Conservation (phyloP, 495 filamentous ascomycete genomes). For the Diplogelasinospora grovesii region DNA sequence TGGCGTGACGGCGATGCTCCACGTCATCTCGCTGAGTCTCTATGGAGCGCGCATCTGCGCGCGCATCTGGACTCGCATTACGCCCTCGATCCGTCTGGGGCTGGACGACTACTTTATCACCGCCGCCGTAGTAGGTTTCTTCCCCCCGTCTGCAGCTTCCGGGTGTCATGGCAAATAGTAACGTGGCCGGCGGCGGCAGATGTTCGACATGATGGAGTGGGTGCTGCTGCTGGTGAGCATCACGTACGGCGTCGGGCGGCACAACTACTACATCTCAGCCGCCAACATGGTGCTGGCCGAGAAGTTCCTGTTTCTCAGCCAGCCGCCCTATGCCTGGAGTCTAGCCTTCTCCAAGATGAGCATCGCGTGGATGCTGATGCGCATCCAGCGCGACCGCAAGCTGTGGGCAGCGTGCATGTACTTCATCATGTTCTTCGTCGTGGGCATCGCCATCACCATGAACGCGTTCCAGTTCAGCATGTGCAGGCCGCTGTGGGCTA, state of each 20-base stretch:
- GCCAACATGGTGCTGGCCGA: constrained; percentile 10
- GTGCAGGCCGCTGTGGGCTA: constrained; percentile 21
- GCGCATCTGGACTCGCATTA: constrained; percentile 9
- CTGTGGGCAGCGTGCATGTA: constrained; percentile 21
- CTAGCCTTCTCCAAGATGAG: constrained; percentile 28
- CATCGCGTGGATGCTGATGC: constrained; percentile 28
- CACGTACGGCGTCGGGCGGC: constrained; percentile 22
- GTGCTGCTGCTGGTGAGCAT: constrained; percentile 12
- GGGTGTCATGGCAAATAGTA: no score
- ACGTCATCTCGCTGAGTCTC: constrained; percentile 6
- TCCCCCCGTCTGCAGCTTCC: not conserved
- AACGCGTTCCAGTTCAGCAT: constrained; percentile 20
- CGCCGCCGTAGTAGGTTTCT: constrained; percentile 7
- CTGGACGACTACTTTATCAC: constrained; percentile 13
- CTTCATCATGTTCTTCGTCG: constrained; percentile 16
- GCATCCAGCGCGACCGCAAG: constrained; percentile 17
- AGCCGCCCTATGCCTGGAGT: constrained; percentile 15
- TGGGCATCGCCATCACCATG: constrained; percentile 16
- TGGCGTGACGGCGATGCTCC: constrained; percentile 2
- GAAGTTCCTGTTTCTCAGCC: constrained; percentile 19
- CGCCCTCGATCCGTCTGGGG: constrained; percentile 5
- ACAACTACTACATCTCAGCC: constrained; percentile 19
- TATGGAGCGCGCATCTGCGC: constrained; percentile 4
- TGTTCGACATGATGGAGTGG: not conserved
- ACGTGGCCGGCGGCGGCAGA: no score